Conservation (phyloP, 225 moss, liverwort and hornwort genomes). For the Polytrichum commune region DNA sequence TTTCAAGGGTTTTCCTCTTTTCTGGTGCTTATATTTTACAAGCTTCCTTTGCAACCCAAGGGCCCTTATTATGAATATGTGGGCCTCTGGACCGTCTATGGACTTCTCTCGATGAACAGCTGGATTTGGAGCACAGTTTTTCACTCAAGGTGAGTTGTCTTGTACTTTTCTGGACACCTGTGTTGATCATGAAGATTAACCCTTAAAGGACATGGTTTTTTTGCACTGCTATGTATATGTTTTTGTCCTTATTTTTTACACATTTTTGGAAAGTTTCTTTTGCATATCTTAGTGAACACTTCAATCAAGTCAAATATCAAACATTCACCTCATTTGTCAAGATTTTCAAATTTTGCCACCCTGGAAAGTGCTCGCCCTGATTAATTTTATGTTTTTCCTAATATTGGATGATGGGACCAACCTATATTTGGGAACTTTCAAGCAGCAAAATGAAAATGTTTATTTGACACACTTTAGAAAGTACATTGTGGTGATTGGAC, state of each 20-base stretch:
- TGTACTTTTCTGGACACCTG: not conserved
- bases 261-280: not conserved
- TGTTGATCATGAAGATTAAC: not conserved
- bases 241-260: not conserved
- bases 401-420: not conserved
- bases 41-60: slow-evolving; percentile 73
- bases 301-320: too few relatives aligned
- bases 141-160: slow-evolving; percentile 69
- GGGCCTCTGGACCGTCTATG: slow-evolving; percentile 81
- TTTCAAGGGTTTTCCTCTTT: slow-evolving; percentile 81
- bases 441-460: too few relatives aligned
- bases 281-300: too few relatives aligned
- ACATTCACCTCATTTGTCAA: too few relatives aligned
- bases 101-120: slow-evolving; percentile 80
- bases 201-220: too few relatives aligned
- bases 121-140: slow-evolving; percentile 98
- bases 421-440: too few relatives aligned
- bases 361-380: not conserved
- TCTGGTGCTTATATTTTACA: slow-evolving; percentile 67
- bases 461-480: too few relatives aligned
- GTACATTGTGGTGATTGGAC: too few relatives aligned
- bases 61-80: slow-evolving; percentile 83
- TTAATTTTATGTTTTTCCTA: not conserved
- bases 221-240: not conserved
- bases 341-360: too few relatives aligned